Evolutionary conservation across 768 basidiomycete species (phyloP).

Genomic region (Mycena chlorophos): DNA sequence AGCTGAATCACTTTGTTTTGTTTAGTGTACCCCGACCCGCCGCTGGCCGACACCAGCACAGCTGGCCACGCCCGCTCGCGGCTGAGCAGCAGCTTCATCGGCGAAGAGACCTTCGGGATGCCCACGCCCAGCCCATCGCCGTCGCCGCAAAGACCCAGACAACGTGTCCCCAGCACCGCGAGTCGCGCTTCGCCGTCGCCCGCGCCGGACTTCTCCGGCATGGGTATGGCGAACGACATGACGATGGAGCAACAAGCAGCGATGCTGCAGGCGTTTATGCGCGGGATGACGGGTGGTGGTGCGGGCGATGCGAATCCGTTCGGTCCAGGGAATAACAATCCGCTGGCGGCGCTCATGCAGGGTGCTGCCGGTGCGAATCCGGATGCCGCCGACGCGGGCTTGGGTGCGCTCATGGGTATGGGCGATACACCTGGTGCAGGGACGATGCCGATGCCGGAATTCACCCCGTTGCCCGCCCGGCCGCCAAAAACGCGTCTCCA

Average conservation of each 20-base stretch:
- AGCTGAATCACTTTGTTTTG: background rate
- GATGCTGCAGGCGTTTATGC: slow-evolving; percentile 66
- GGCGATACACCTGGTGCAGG: too few relatives aligned
- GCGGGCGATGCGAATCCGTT: background rate
- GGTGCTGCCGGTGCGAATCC: slow-evolving; percentile 1
- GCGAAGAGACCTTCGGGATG: slow-evolving; percentile 38
- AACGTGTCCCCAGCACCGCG: slow-evolving; percentile 29
- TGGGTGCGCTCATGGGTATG: slow-evolving; percentile 6
- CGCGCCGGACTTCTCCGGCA: slow-evolving; percentile 32
- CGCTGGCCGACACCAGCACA: slow-evolving; percentile 16
- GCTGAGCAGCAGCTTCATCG: slow-evolving; percentile 40
- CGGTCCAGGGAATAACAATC: slow-evolving; percentile 38
- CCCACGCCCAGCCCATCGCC: background rate
- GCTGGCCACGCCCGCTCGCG: too few relatives aligned
- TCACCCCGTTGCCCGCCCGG: slow-evolving; percentile 21
- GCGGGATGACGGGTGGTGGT: slow-evolving; percentile 20
- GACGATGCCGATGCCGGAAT: slow-evolving; percentile 25
- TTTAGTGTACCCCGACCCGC: slow-evolving; percentile 35
- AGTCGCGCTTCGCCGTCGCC: slow-evolving; percentile 1
- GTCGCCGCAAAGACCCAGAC: slow-evolving; percentile 35
- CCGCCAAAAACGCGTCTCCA: slow-evolving; percentile 50
- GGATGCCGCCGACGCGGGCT: background rate
- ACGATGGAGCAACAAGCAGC: slow-evolving; percentile 67
- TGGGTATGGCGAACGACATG: slow-evolving; percentile 17
- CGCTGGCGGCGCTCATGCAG: slow-evolving; percentile 47